Percentiles rank a stretch among this genome's conserved stretches.
phyloP scores from a whole-genome alignment of 2,329 filamentous ascomycete species.

The Verticillium klebahnii region DNA sequence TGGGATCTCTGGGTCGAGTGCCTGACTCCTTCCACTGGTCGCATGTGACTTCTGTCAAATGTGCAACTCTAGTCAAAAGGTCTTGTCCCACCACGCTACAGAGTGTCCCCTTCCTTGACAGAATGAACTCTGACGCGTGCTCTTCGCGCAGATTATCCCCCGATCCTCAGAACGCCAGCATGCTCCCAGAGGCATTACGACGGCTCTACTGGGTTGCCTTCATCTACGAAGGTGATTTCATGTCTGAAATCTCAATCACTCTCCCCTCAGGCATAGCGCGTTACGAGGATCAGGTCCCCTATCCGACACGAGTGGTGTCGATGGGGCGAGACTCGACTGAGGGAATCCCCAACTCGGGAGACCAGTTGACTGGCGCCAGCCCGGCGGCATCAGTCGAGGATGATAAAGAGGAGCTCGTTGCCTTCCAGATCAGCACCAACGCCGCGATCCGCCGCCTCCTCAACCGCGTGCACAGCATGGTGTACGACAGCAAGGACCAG shows the following conservation, averaged over 20 bases:
- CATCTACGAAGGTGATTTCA: conserved; percentile 24
- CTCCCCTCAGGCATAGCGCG: conserved; percentile 22
- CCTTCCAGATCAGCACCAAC: conserved; percentile 25
- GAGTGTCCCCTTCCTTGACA: not conserved
- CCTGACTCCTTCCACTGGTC: conserved; percentile 19
- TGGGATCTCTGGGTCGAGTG: conserved; percentile 16
- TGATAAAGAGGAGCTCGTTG: conserved; percentile 18
- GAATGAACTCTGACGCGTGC: too few species aligned
- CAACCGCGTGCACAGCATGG: conserved; percentile 22
- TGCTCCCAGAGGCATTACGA: conserved; percentile 15
- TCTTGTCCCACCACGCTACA: conserved; percentile 1
- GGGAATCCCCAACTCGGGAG: not conserved
- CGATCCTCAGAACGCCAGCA: not conserved
- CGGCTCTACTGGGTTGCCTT: conserved; percentile 23
- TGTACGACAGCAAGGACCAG: conserved; percentile 22
- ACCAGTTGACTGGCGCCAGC: not conserved
- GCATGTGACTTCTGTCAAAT: conserved; percentile 20
- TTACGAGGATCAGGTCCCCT: conserved; percentile 21
- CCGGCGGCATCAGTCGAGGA: not conserved
- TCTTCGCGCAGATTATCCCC: not conserved
- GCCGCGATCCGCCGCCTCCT: conserved; percentile 22
- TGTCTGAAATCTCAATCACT: conserved; percentile 20
- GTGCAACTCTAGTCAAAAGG: conserved; percentile 15
- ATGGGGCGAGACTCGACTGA: not conserved
- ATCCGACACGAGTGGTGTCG: conserved; percentile 7